A percentile compares a stretch with the other conserved stretches of the same genome.
These are phyloP conservation scores for Emmonsiellopsis sp. DNA, from an alignment of 2,329 filamentous ascomycete species.

Conservation along the genomic window DNA sequence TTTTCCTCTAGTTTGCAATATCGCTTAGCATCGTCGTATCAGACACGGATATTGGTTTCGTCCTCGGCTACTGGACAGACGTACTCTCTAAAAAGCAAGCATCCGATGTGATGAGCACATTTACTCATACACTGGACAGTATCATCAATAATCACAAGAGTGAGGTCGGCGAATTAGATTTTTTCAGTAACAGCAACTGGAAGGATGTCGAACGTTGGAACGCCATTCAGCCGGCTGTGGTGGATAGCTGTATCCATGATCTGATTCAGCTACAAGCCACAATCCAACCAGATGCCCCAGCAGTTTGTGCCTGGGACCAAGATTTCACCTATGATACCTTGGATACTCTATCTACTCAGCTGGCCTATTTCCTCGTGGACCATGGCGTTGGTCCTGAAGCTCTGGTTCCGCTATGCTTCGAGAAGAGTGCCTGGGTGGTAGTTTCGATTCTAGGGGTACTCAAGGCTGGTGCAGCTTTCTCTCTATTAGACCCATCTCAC, in stretches of 20 bases:
- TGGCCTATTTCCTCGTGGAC: conserved; percentile 5
- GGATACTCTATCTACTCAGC: conserved; percentile 11
- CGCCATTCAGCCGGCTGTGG: background rate
- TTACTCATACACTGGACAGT: conserved; percentile 21
- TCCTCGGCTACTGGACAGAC: conserved; percentile 30
- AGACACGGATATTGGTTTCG: conserved; percentile 27
- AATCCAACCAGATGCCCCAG: conserved; percentile 7
- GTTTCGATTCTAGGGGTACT: conserved; percentile 11
- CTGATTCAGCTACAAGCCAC: conserved; percentile 7
- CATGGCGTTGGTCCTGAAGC: conserved; percentile 5
- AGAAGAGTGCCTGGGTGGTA: conserved; percentile 10
- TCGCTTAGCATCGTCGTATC: conserved; percentile 21
- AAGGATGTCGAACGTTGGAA: conserved; percentile 2
- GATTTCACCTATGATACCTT: conserved; percentile 10
- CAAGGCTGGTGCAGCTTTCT: conserved; percentile 12
- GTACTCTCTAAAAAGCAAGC: conserved; percentile 25
- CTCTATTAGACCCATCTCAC: conserved; percentile 7
- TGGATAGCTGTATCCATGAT: conserved; percentile 9
- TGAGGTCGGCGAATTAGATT: background rate
- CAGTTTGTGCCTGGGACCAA: conserved; percentile 16
- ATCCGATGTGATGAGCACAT: conserved; percentile 18
- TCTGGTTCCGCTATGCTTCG: conserved; percentile 9
- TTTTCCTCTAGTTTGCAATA: conserved; percentile 7
- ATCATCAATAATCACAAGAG: conserved; percentile 19
- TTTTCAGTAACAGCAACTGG: background rate